Evolutionary conservation across 2,329 filamentous ascomycete genomes (phyloP), one percentile per base, ranked within the genome.

Genomic region (Phialophora chinensis): DNA sequence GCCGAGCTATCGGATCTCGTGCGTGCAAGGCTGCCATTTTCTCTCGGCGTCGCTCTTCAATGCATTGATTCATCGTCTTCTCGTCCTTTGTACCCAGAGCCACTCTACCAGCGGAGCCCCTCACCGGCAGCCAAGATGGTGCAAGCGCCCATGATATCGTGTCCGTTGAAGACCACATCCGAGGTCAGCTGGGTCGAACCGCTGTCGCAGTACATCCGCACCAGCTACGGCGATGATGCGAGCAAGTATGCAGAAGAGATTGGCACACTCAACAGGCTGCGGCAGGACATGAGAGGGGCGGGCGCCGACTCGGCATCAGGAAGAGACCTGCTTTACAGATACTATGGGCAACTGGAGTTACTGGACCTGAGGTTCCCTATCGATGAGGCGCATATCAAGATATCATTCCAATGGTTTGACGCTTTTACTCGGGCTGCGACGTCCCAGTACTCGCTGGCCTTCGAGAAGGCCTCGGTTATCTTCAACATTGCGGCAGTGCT

Each of bases 341-440:
- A 99, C 81, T 99, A 99, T 77, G 95, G 94, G 49, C 95, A 99
- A 81, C 86, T 99, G 66, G 95, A 99, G 81, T 84, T 99, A 60
- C 83, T 99, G 69, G 95, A 99, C 78, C 82, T 99, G 74, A 87
- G 95, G 68, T 99, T 99, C 76, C 96, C 96, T 0, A 93, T 99
- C 54, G 95, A 99, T 74, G 95, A 99, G 82, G 95, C 97, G 76
- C 94, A 99, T 77, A 98, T 99, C 82, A 98, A 98, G 82, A 97
- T 99, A 75, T 92, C 91, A 7, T 99, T 99, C 77, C 98, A 94
- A 71, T 99, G 95, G 95, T 98, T 96, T 81, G 95, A 99, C 79
- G 95, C 96, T n/a, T 99, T 99, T 77, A 99, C 95, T 53, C 93
- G 97, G 78, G 97, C 98, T 76, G 87, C 93, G n/a, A 99, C 95